Evolutionary conservation across 441 rosid genomes (phyloP).

Genomic region (Omphalea diandra): DNA sequence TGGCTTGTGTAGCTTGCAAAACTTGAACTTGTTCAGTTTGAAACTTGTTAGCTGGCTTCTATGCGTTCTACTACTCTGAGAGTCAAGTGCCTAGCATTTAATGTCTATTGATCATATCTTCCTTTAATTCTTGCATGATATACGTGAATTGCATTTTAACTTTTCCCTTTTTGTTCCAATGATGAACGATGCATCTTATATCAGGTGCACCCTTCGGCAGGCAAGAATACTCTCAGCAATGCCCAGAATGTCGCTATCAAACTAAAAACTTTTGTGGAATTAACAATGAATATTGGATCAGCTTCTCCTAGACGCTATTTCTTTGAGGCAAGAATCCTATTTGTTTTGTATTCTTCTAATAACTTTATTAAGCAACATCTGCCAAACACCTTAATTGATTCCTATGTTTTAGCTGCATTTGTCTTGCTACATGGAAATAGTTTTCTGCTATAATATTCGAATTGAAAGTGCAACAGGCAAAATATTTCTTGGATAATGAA

Average conservation of each 20-base stretch:
- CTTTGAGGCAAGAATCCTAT: slow-evolving; percentile 75
- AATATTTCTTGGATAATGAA: too few species aligned
- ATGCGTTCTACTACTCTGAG: neutral
- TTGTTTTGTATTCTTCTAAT: slow-evolving; percentile 24
- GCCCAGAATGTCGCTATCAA: slow-evolving; percentile 49
- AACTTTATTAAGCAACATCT: slow-evolving; percentile 13
- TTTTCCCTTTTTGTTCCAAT: slow-evolving; percentile 1
- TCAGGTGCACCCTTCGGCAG: slow-evolving; percentile 61
- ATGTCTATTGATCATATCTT: neutral
- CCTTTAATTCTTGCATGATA: too few species aligned
- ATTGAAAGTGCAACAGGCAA: too few species aligned
- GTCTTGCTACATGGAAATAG: neutral
- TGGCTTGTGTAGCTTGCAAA: neutral
- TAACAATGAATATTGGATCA: slow-evolving; percentile 92
- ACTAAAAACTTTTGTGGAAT: slow-evolving; percentile 67
- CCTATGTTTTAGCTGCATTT: neutral
- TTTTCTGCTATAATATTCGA: neutral
- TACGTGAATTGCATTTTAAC: too few species aligned
- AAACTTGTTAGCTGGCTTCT: neutral
- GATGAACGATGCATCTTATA: slow-evolving; percentile 18
- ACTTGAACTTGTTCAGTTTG: neutral
- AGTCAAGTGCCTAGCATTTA: neutral
- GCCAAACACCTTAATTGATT: neutral
- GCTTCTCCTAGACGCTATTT: slow-evolving; percentile 95
- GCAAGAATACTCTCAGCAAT: slow-evolving; percentile 30